Evolutionary conservation across 1,284 basidiomycete genomes (phyloP).

Genomic region (Bjerkandera adusta): DNA sequence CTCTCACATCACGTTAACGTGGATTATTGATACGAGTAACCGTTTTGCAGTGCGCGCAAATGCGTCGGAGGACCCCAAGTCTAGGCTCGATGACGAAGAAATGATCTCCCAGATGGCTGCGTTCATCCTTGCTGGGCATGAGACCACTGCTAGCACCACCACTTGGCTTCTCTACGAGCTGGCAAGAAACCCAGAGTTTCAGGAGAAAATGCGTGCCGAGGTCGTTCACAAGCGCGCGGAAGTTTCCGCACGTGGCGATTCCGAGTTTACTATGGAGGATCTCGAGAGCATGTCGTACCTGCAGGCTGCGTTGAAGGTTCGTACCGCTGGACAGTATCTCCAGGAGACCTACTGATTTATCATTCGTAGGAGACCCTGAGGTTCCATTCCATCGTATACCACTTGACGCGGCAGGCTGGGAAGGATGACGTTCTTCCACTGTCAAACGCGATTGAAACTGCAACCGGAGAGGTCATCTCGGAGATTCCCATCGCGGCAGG

Average conservation of each 20-base stretch:
- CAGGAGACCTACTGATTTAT: conserved; percentile 36
- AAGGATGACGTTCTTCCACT: conserved; percentile 44
- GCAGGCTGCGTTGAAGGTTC: conserved; percentile 17
- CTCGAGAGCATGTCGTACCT: conserved; percentile 29
- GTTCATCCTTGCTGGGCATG: conserved; percentile 16
- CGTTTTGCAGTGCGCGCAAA: conserved; percentile 24
- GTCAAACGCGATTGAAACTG: conserved; percentile 34
- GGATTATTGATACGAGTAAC: conserved; percentile 4
- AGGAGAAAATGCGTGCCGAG: conserved; percentile 27
- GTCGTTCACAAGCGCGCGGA: conserved; percentile 22
- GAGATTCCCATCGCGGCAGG: conserved; percentile 25
- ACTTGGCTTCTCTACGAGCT: conserved; percentile 28
- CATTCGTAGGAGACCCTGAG: conserved; percentile 30
- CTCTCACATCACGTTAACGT: not conserved
- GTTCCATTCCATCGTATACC: conserved; percentile 13
- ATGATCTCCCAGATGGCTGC: conserved; percentile 26
- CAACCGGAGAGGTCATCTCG: conserved; percentile 30
- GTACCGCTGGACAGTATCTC: conserved; percentile 26
- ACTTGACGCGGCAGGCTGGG: conserved; percentile 6
- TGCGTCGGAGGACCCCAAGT: conserved; percentile 18
- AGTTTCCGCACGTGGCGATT: conserved; percentile 22
- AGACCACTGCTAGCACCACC: conserved; percentile 24
- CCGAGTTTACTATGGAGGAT: conserved; percentile 28
- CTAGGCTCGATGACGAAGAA: conserved; percentile 20
- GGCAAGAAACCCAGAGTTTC: conserved; percentile 22